Base-by-base conservation (phyloP, 768 basidiomycete species). In the Solioccasus polychromus region DNA sequence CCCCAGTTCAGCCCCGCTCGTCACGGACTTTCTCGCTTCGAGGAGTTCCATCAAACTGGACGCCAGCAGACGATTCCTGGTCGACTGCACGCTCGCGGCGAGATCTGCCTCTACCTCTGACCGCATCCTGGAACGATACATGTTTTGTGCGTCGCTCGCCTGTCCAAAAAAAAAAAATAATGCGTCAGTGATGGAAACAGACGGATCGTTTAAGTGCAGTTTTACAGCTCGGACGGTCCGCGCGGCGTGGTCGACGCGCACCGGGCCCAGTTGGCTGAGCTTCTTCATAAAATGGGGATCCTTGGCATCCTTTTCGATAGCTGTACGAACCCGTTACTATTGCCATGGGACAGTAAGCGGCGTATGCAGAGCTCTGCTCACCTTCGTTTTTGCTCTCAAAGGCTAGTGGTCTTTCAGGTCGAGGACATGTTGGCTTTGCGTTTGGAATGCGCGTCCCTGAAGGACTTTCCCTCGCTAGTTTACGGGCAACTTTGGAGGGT, bases 231-330 rank as follows among this genome's bases (percentile, higher is more conserved):
- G 73, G 41, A 78, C 53, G 6, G 71, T 62, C 46, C 72, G 69
- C 74, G 76, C 77, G 59, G 75, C 77, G 54, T 85, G 82, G 55
- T 88, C 79, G 11, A 91, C 86, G 25, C 68, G 71, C 19, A 90
- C 88, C 11, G 77, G 80, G 1, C 88, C 88, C 2, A 92, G 68
- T 29, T 64, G 70, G 52, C 53, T 76, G 39, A 92, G 65, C 53
- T 85, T 88, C 28, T 77, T 71, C 54, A 86, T 61, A 40, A 91
- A 77, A 22, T 88, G 77, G 2, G 85, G 85, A 56, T 92, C 88
- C 44, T 69, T 71, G n/a, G 79, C 74, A 53, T 92, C 87, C 42
- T 59, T 66, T 44, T 79, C 71, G 54, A 88, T 80, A 8, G 69
- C 86, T 88, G 52, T 43, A 36, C 47, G 12, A 38, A 22, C 11